Conservation (phyloP, 768 basidiomycete genomes). For the Podaxis sp. region DNA sequence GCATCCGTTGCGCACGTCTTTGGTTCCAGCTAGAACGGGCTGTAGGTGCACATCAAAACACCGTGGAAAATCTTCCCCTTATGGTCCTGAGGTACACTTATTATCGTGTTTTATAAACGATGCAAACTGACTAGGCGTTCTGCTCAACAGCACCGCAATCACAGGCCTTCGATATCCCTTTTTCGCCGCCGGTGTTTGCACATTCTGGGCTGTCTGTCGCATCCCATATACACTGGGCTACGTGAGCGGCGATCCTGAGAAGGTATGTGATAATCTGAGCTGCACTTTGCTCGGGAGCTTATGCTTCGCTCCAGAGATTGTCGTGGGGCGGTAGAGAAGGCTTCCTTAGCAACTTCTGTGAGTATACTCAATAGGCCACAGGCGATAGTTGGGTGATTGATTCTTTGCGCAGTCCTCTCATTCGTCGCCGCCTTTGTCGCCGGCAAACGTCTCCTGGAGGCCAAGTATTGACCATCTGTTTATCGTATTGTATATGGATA, state of each 20-base stretch:
- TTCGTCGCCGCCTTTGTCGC: neutral
- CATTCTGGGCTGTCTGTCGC: constrained; percentile 40
- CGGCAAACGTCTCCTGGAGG: constrained; percentile 3
- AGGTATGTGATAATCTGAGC: constrained; percentile 25
- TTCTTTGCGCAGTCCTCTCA: neutral
- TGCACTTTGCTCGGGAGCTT: neutral
- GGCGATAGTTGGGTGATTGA: neutral
- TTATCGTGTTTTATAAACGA: neutral
- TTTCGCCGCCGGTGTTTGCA: constrained; percentile 35
- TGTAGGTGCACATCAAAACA: constrained; percentile 70
- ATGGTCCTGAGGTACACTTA: constrained; percentile 39
- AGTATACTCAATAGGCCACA: neutral
- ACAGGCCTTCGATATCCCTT: constrained; percentile 43
- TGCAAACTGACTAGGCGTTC: neutral
- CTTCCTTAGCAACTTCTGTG: neutral
- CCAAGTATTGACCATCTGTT: neutral
- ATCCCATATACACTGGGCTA: constrained; percentile 48
- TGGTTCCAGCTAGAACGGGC: neutral
- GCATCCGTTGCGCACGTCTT: constrained; percentile 16
- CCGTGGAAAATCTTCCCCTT: constrained; percentile 49
- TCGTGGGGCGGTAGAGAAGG: neutral
- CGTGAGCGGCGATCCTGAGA: constrained; percentile 39
- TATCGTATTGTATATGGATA: too few relatives aligned
- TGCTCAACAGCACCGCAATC: constrained; percentile 36
- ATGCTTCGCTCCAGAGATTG: neutral